Base-by-base conservation (phyloP, 352 stramenopile genomes). In the Pythium sp. region DNA sequence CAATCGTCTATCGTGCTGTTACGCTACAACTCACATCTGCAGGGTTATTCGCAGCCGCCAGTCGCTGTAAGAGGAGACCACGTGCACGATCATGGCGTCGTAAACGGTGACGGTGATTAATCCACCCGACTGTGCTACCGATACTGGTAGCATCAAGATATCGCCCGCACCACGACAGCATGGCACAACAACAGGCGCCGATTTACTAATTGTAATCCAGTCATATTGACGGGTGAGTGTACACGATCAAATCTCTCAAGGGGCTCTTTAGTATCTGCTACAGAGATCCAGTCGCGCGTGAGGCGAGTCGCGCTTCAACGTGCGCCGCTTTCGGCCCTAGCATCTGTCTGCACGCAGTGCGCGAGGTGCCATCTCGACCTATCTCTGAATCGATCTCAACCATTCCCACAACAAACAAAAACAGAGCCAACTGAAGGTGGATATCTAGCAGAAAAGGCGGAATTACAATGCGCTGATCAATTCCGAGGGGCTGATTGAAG, bases 341-440 rank as follows among this genome's bases (percentile, higher is more conserved):
- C 49, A 55, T 55, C 22, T 55, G 49, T 55, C 47, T n/a, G 47
- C 47, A 54, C 47, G 47, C 47, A 15, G 18, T 51, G 43, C 18
- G 43, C 43, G 18, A 51, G 43, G 43, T 51, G 43, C 43, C 43
- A 51, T 51, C 43, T 51, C 43, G 43, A 51, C 18, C 43, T 51
- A 51, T 51, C 43, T 22, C 43, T 51, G 7, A 51, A 11, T 51
- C 20, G 18, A 51, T 51, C 43, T 49, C 41, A 22, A 20, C 5
- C 41, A 22, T 49, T 49, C 41, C 41, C 41, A 49, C 41, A 47
- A n/a, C 15, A n/a, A 49, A 15, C 36, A 11, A 43, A 43, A 49
- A 49, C 41, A 49, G 1, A 49, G 43, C 18, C 18, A 51, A n/a
- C 15, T 15, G 4, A n/a, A n/a, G 14, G 20, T 20, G 7, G 18